Percentiles rank a stretch among this genome's conserved stretches.
These are phyloP conservation scores for Tetradesmus obliquus DNA, from an alignment of 139 green algal genomes.

Conservation along the genomic window DNA sequence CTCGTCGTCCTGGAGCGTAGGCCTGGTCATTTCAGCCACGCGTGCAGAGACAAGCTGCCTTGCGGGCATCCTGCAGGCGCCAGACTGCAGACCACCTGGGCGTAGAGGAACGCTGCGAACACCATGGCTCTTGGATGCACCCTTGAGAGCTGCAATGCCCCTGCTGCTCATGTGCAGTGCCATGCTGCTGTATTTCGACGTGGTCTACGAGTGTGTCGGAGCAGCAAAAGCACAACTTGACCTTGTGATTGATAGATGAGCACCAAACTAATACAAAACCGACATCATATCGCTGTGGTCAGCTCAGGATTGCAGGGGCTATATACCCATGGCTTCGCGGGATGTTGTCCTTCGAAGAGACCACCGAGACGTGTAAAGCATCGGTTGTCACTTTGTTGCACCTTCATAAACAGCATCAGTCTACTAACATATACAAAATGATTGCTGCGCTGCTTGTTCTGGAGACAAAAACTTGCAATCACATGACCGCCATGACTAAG, in stretches of 20 bases:
- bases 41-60: background rate
- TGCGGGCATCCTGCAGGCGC: background rate
- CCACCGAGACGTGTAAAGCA: background rate
- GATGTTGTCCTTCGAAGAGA: background rate
- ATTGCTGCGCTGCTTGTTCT: background rate
- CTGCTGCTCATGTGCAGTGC: background rate
- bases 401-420: background rate
- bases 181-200: background rate
- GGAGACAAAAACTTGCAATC: background rate
- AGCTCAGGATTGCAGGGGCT: background rate
- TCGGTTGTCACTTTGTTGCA: background rate
- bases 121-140: background rate
- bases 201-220: background rate
- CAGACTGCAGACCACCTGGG: background rate
- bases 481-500: background rate
- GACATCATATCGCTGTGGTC: too few relatives aligned
- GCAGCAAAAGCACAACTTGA: background rate
- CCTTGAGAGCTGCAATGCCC: background rate
- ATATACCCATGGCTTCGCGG: background rate
- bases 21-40: background rate
- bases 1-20: background rate
- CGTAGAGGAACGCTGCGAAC: background rate
- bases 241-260: too few relatives aligned
- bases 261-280: too few relatives aligned
- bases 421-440: background rate